phyloP scores from a whole-genome alignment of 768 basidiomycete species.

The Chalciporus chontae region DNA sequence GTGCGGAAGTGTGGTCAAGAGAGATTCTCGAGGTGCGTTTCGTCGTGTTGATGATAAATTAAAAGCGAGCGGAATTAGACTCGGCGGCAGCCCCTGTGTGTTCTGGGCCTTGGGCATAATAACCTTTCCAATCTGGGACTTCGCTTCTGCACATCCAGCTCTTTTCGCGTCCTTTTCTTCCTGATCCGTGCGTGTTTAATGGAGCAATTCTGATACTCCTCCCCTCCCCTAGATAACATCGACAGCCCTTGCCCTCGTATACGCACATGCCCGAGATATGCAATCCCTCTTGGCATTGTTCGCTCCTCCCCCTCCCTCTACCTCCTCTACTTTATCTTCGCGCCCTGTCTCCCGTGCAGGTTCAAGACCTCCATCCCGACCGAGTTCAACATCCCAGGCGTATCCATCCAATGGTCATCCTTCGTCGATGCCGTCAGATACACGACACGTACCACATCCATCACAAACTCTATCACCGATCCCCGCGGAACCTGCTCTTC shows the following conservation, averaged over 20 bases:
- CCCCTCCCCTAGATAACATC: constrained; percentile 20
- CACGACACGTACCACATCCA: constrained; percentile 4
- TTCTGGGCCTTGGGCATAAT: too few species aligned
- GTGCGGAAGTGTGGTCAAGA: constrained; percentile 57
- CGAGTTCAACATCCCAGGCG: constrained; percentile 12
- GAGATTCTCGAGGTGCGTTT: constrained; percentile 38
- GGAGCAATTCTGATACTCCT: constrained; percentile 17
- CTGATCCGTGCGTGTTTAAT: not conserved
- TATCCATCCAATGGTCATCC: constrained; percentile 6
- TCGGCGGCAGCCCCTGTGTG: not conserved
- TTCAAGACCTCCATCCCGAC: constrained; percentile 24
- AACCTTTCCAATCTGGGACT: too few species aligned
- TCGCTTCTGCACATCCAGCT: constrained; percentile 40
- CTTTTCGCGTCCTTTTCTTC: not conserved
- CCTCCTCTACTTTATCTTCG: constrained; percentile 11
- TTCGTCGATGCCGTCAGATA: constrained; percentile 9
- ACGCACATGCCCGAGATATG: constrained; percentile 24
- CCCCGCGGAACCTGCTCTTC: constrained; percentile 3
- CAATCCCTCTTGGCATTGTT: constrained; percentile 22
- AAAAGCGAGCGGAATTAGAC: not conserved
- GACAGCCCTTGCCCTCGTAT: constrained; percentile 28
- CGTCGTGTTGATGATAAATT: constrained; percentile 3
- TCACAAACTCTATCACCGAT: constrained; percentile 3
- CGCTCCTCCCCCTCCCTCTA: not conserved
- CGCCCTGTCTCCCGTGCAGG: constrained; percentile 18